A percentile compares a stretch with the other conserved stretches of the same genome.
Evolutionary conservation across 1,284 basidiomycete species (phyloP).

Genomic region (Trichosporon faecale): DNA sequence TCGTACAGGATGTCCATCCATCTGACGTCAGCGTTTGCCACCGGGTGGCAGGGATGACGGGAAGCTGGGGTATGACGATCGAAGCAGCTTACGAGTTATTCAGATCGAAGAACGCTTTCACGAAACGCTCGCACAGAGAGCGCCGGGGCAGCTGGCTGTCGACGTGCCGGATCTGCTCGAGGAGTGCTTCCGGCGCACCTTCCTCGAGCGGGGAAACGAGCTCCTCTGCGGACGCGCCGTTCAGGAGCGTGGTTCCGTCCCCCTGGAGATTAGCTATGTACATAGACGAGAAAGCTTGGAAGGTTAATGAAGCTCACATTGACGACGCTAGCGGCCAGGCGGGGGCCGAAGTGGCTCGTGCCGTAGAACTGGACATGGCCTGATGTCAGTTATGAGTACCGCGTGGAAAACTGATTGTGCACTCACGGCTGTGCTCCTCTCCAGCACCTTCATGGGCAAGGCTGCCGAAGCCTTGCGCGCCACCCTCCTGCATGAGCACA

Average conservation of each 20-base stretch:
- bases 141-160: conserved; percentile 28
- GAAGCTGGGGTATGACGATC: no score
- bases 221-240: conserved; percentile 26
- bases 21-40: conserved; percentile 14
- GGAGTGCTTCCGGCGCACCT: conserved; percentile 15
- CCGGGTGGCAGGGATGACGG: neutral
- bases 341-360: conserved; percentile 34
- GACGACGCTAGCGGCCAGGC: conserved; percentile 31
- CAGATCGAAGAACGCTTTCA: conserved; percentile 28
- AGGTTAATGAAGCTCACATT: conserved; percentile 13
- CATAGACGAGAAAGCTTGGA: neutral
- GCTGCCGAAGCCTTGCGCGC: conserved; percentile 28
- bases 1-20: conserved; percentile 36
- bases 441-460: conserved; percentile 22
- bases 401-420: neutral
- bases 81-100: conserved; percentile 35
- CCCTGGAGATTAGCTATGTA: neutral
- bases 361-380: conserved; percentile 36
- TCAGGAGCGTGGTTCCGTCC: conserved; percentile 14
- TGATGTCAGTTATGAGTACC: conserved; percentile 11
- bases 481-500: conserved; percentile 33
- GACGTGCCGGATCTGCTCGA: conserved; percentile 28
- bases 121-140: conserved; percentile 30
- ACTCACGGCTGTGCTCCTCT: conserved; percentile 25
- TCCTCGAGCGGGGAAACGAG: conserved; percentile 16